These are phyloP conservation scores for Micractinium sp. DNA, from an alignment of 139 green algal genomes.

Conservation along the genomic window DNA sequence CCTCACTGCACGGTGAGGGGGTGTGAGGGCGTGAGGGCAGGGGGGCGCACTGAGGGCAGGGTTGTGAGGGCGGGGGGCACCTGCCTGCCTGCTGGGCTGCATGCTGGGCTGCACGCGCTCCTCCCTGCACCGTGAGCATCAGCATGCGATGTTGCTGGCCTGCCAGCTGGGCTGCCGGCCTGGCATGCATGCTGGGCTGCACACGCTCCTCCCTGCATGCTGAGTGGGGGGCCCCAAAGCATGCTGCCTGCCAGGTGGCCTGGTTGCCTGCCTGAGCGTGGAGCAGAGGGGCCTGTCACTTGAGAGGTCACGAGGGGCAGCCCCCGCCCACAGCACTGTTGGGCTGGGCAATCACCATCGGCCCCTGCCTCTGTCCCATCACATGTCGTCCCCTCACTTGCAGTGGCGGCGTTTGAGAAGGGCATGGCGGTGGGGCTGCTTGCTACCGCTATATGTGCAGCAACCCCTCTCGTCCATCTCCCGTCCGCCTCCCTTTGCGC, in stretches of 20 bases:
- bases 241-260: background rate
- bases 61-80: too few species aligned
- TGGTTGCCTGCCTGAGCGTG: background rate
- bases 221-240: background rate
- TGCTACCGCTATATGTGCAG: background rate
- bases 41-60: background rate
- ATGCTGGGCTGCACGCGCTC: background rate
- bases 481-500: background rate
- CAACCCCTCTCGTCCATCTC: background rate
- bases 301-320: too few species aligned
- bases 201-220: background rate
- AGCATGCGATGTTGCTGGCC: too few species aligned
- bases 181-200: background rate
- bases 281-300: too few species aligned
- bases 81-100: background rate
- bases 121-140: background rate
- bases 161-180: too few species aligned
- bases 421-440: slow-evolving; percentile 42
- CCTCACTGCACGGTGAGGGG: slow-evolving; percentile 80
- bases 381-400: too few species aligned
- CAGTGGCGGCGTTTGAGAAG: slow-evolving; percentile 96
- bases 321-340: too few species aligned
- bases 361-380: background rate
- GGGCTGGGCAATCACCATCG: background rate
- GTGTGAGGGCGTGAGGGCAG: background rate